Conservation (phyloP, 2,329 filamentous ascomycete genomes). For the Bisporella sp. region DNA sequence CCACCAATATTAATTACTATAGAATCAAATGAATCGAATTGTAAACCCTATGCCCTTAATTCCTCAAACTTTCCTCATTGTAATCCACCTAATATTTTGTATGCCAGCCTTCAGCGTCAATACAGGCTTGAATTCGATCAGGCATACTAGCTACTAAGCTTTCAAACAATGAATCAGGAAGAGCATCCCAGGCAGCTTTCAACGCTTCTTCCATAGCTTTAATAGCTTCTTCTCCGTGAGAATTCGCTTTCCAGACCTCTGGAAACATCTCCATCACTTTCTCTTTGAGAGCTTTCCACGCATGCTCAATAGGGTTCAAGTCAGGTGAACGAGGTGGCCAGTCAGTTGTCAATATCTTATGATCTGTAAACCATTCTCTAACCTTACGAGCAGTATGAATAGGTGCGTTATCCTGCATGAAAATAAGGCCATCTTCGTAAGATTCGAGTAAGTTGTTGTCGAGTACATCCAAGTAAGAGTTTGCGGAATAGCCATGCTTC, state of each 20-base stretch:
- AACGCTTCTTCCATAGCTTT: neutral
- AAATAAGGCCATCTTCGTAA: neutral
- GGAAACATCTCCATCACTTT: neutral
- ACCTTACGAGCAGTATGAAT: neutral
- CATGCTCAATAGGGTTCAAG: neutral
- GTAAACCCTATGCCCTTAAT: too few species aligned
- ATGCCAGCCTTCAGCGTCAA: constrained; percentile 3
- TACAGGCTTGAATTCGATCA: constrained; percentile 3
- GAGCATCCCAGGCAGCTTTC: neutral
- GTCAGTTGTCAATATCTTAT: neutral
- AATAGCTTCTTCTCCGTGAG: neutral
- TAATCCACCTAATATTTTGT: constrained; percentile 1
- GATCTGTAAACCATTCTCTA: neutral
- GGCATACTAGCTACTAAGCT: constrained; percentile 5
- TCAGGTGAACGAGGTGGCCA: neutral
- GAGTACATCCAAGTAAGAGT: neutral
- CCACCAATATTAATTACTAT: too few species aligned
- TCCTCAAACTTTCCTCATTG: too few species aligned
- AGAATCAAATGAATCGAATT: too few species aligned
- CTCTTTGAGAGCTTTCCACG: too few species aligned
- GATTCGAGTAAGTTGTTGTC: neutral
- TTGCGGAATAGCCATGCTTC: neutral
- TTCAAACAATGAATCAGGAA: constrained; percentile 3
- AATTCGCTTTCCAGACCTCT: neutral
- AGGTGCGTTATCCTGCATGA: neutral